Evolutionary conservation across 805 yeast species (phyloP), one percentile per base, ranked within the genome.

Genomic region (Candida lessepsii): DNA sequence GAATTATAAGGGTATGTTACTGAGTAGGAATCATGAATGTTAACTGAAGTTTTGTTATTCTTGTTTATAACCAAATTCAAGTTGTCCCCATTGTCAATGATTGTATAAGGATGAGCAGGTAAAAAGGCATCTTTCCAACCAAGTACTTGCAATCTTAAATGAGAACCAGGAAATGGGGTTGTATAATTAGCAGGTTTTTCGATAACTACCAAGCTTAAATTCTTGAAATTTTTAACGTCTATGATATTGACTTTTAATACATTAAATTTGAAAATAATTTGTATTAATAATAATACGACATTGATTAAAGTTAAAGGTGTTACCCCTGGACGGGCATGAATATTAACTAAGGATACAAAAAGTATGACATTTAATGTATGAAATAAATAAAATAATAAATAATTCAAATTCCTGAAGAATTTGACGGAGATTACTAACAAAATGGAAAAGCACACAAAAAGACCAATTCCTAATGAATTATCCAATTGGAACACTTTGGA

Each of bases 261-360:
- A 31, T 48, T 45, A 32, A 66, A 49, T 35, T 75, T 64, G 13
- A 58, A 50, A 9, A 53, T 48, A 3, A 71, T 39, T 43, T 74
- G 80, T 31, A 60, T 60, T 2, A 51, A 35, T 9, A 78, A 46
- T 35, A 65, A 37, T 1, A 46, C 21, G 9, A 47, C 29, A 24
- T 49, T 45, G 5, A 62, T n/a, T 2, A 46, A 23, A 3, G 59
- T 43, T 8, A 50, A 27, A 6, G 16, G 7, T 3, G 38, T 50
- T 1, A 83, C 85, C 1, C 81, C 80, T 0, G 91, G 91, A 45
- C 91, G 71, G 1, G 93, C 86, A 59, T 85, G 95, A 37, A 74
- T 63, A 1, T 70, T 66, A 4, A 77, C 67, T 17, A 78, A 48
- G 1, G 67, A 48, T 4, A 81, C 58, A 40, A 74, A 66, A 1